Base-by-base conservation (phyloP, 2,329 filamentous ascomycete species). In the Penicillium sp. region DNA sequence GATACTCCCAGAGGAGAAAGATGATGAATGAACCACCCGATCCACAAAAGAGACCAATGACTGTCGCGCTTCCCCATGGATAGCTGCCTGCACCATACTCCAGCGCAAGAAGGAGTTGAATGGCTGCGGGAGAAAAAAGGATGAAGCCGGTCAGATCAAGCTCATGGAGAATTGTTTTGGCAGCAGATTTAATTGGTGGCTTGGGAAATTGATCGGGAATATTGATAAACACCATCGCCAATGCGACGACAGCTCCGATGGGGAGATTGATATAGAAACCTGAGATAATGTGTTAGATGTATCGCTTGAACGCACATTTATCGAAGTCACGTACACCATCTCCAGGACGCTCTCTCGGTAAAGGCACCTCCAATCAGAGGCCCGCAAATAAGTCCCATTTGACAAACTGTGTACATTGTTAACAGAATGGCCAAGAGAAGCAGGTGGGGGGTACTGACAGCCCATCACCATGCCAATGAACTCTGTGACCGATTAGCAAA, bases 1-100 rank as follows among this genome's bases (percentile, higher is more conserved):
- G 75, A 39, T 69, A 68, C 57, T 82, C 75, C 56, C 74, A 68
- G 16, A 59, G 58, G 5, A 77, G 53, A 55, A 82, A 78, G 5
- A 72, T 58, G n/a, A 73, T 57, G 10, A 68, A 61, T 53, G 79
- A 68, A 0, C 75, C 53, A 5, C 63, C 74, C 26, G 77, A 77
- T 39, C 77, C 77, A 48, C 80, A 74, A n/a, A 83, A 72, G 0
- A 73, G 67, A 0, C 78, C 80, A 48, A 83, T 78, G 5, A 84
- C 76, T 2, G 68, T 69, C 10, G 73, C 60, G 31, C 61, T 68
- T 22, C 66, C 67, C 77, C 77, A 80, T 2, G 70, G 46, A 29
- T 74, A 71, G 3, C 68, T 62, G 2, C 68, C 65, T 19, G 75
- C 72, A 5, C 78, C 80, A 65, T 76, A 81, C 54, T 82, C 76